These are phyloP conservation scores for Hanseniaspora uvarum DNA, from an alignment of 1,139 yeast genomes.

Conservation along the genomic window DNA sequence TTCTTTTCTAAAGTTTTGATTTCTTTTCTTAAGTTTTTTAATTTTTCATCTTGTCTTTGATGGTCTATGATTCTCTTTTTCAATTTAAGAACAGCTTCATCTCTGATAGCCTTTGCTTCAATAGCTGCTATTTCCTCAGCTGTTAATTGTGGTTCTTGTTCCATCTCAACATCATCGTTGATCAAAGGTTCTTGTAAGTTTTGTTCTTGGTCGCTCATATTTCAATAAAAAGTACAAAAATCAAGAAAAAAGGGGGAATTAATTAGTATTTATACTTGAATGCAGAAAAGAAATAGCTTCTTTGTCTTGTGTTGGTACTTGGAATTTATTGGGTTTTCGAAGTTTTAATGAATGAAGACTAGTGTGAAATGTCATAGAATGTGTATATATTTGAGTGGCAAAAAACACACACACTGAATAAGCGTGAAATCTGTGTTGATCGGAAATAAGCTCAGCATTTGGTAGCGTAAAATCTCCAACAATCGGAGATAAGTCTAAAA, in stretches of 20 bases:
- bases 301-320: neutral
- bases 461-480: no score
- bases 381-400: neutral
- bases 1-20: slow-evolving; percentile 77
- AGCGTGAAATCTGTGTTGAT: no score
- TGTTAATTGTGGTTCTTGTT: slow-evolving; percentile 22
- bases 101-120: slow-evolving; percentile 43
- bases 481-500: no score
- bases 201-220: slow-evolving; percentile 50
- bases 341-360: no score
- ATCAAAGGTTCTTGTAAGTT: slow-evolving; percentile 14
- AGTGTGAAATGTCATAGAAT: no score
- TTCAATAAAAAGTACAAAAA: slow-evolving; percentile 3
- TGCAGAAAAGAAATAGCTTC: no score
- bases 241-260: no score
- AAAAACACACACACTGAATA: neutral
- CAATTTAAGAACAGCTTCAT: slow-evolving; percentile 66
- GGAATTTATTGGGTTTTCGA: no score
- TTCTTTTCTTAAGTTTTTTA: slow-evolving; percentile 72
- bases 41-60: slow-evolving; percentile 85
- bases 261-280: neutral
- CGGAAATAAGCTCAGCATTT: no score
- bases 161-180: slow-evolving; percentile 20
- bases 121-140: slow-evolving; percentile 43
- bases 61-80: slow-evolving; percentile 85